Evolutionary conservation across 2,329 filamentous ascomycete species (phyloP).

Genomic region (Dothistroma septosporum): DNA sequence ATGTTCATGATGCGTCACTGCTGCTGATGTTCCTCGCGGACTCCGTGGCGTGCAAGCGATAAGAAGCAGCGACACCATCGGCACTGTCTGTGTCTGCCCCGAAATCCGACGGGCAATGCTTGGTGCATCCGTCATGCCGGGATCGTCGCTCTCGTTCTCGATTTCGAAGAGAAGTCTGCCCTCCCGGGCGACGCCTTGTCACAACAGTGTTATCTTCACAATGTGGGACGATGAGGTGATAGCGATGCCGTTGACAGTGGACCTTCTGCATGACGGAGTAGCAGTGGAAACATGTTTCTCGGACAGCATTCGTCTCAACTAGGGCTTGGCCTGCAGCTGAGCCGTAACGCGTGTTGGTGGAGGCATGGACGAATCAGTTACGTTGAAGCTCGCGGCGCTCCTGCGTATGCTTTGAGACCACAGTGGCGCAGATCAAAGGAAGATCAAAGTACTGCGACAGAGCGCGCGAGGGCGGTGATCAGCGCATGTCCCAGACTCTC

Average conservation of each 20-base stretch:
- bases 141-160: background rate
- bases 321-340: background rate
- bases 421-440: background rate
- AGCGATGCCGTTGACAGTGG: slow-evolving; percentile 2
- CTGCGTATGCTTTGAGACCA: background rate
- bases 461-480: background rate
- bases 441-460: background rate
- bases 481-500: background rate
- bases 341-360: background rate
- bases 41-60: background rate
- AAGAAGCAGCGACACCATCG: background rate
- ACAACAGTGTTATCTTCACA: background rate
- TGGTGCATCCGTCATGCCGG: background rate
- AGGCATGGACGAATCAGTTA: background rate
- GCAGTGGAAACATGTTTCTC: background rate
- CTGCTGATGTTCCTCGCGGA: background rate
- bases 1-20: background rate
- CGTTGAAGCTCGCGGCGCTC: background rate
- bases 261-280: background rate
- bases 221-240: background rate
- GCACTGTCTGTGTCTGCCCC: background rate
- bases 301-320: background rate
- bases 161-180: background rate
- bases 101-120: background rate
- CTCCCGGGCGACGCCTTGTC: background rate